phyloP scores from a whole-genome alignment of 2,329 filamentous ascomycete genomes.

The Arthrobotrys conoides region DNA sequence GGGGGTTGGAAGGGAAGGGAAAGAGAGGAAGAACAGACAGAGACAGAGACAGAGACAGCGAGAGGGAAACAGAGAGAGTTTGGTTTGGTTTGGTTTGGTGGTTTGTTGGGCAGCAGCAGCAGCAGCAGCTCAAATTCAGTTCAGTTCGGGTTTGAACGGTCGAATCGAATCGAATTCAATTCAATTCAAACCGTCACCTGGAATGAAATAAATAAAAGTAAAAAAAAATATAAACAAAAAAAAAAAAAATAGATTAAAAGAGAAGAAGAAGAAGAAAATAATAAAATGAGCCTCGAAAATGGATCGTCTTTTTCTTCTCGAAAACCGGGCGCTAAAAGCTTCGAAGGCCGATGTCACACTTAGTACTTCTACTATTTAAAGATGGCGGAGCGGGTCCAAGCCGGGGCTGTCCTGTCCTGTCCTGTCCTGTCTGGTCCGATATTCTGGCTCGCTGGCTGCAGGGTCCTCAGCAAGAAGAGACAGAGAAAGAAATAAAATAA shows the following conservation, averaged over 20 bases:
- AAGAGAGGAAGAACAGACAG: not conserved
- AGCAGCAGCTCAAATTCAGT: constrained; percentile 17
- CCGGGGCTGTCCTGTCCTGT: constrained; percentile 21
- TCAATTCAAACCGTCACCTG: constrained; percentile 1
- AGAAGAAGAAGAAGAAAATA: too few species aligned
- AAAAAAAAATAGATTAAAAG: too few species aligned
- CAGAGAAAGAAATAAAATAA: constrained; percentile 15
- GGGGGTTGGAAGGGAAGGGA: not conserved
- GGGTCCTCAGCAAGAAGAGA: constrained; percentile 29
- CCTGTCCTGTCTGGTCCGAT: not conserved
- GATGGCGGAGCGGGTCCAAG: constrained; percentile 33
- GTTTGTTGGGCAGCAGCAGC: constrained; percentile 14
- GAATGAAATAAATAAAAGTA: constrained; percentile 16
- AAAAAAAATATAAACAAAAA: too few species aligned
- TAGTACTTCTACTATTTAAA: constrained; percentile 27
- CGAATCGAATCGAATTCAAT: not conserved
- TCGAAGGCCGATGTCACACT: constrained; percentile 22
- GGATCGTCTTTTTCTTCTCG: constrained; percentile 16
- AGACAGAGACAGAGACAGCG: too few species aligned
- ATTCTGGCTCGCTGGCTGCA: constrained; percentile 25
- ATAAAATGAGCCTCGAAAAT: not conserved
- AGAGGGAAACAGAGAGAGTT: not conserved
- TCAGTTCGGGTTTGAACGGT: not conserved
- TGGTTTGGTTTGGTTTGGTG: constrained; percentile 36
- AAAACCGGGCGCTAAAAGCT: constrained; percentile 48